Evolutionary conservation across 805 yeast genomes (phyloP).

Genomic region (Kuraishia molischiana): DNA sequence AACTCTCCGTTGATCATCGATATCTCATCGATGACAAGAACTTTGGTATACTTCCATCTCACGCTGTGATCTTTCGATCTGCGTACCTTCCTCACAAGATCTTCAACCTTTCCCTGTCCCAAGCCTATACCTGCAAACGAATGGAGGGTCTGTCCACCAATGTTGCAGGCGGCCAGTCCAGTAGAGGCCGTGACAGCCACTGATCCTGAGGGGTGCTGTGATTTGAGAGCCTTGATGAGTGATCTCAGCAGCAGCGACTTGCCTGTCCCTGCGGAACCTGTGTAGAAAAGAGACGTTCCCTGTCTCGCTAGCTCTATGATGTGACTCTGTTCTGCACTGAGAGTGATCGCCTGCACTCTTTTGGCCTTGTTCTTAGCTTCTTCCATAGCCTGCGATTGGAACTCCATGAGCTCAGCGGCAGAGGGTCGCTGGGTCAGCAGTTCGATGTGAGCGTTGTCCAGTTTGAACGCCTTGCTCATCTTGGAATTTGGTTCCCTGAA

Average conservation of each 20-base stretch:
- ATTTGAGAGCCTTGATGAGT: constrained; percentile 44
- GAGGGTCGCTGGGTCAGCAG: constrained; percentile 2
- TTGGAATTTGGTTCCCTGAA: not conserved
- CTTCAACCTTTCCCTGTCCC: constrained; percentile 42
- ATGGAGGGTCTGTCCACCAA: constrained; percentile 86
- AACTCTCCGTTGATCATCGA: constrained; percentile 86
- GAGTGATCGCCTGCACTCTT: constrained; percentile 3
- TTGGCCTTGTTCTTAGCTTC: not conserved
- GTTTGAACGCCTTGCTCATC: too few species aligned
- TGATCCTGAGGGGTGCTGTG: constrained; percentile 28
- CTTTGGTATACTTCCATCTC: constrained; percentile 62
- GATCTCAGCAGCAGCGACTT: constrained; percentile 61
- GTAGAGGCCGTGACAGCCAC: constrained; percentile 94
- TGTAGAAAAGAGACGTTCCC: constrained; percentile 52
- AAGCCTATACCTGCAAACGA: constrained; percentile 81
- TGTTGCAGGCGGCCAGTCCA: constrained; percentile 90
- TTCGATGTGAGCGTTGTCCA: constrained; percentile 1
- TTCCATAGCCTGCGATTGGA: not conserved
- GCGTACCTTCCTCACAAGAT: constrained; percentile 37
- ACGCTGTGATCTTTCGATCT: constrained; percentile 30
- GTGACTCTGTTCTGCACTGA: constrained; percentile 28
- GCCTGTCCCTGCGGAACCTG: constrained; percentile 88
- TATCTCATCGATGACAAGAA: constrained; percentile 81
- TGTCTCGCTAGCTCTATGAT: constrained; percentile 42
- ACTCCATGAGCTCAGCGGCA: too few species aligned